These are phyloP conservation scores for Hydrangea macrophylla DNA, from an alignment of 148 eudicot genomes.

Conservation along the genomic window DNA sequence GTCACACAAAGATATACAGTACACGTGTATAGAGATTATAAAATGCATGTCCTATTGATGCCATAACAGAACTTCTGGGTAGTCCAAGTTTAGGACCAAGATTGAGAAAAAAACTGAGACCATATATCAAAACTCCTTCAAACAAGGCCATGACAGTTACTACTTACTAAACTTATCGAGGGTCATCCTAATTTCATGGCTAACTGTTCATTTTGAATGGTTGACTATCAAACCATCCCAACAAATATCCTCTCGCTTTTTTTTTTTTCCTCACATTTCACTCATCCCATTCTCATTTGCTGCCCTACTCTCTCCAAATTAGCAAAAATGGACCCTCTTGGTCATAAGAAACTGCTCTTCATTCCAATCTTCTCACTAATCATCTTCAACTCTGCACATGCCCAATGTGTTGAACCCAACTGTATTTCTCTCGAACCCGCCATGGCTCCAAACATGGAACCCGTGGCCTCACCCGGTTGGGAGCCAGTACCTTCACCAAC, in stretches of 20 bases:
- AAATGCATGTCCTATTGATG: too few species aligned
- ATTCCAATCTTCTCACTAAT: neutral
- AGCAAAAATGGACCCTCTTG: neutral
- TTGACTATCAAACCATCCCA: too few species aligned
- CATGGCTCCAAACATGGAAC: neutral
- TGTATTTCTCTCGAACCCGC: too few species aligned
- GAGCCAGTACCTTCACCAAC: conserved; percentile 29
- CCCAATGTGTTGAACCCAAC: neutral
- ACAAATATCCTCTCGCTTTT: neutral
- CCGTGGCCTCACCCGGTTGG: neutral
- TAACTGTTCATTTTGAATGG: neutral
- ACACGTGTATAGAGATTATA: too few species aligned
- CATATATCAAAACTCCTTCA: conserved; percentile 1
- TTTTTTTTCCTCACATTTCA: neutral
- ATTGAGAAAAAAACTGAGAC: too few species aligned
- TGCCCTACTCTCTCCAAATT: neutral
- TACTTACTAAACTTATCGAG: neutral
- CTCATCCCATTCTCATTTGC: neutral
- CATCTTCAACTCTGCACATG: neutral
- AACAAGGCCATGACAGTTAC: conserved; percentile 6
- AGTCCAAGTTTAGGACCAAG: too few species aligned
- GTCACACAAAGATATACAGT: too few species aligned
- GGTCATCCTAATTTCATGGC: neutral
- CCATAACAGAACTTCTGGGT: too few species aligned
- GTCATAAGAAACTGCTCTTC: neutral